Conservation (phyloP, 2,329 filamentous ascomycete species). For the Xylogone sp. region DNA sequence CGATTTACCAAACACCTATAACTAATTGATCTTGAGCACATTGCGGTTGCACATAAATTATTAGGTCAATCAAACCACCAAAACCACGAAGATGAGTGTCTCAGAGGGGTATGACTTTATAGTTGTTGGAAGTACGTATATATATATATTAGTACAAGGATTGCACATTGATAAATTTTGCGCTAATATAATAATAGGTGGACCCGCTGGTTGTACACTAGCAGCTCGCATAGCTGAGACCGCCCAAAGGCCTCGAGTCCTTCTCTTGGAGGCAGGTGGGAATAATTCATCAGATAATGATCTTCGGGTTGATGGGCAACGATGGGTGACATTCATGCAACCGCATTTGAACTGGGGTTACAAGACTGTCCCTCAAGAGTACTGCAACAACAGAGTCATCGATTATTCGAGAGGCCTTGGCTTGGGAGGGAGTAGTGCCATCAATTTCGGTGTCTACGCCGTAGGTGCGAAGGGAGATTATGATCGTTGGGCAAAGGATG, state of each 20-base stretch:
- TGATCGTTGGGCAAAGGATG: constrained; percentile 53
- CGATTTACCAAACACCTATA: too few species aligned
- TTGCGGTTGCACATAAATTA: too few species aligned
- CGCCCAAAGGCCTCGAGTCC: constrained; percentile 43
- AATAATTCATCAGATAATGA: constrained; percentile 42
- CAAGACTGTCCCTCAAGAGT: constrained; percentile 42
- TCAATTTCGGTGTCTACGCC: constrained; percentile 53
- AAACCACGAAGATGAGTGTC: constrained; percentile 9
- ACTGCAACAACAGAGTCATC: constrained; percentile 40
- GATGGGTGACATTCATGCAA: constrained; percentile 39
- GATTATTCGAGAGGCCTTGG: constrained; percentile 48
- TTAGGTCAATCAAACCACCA: too few species aligned
- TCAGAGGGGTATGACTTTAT: constrained; percentile 9
- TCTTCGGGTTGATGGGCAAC: constrained; percentile 52
- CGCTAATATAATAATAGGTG: constrained; percentile 34
- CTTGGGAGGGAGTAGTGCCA: constrained; percentile 47
- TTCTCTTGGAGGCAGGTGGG: constrained; percentile 58
- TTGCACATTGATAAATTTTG: background rate
- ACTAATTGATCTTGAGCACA: too few species aligned
- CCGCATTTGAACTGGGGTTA: constrained; percentile 48
- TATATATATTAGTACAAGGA: too few species aligned
- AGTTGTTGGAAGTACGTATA: constrained; percentile 18
- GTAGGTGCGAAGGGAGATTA: constrained; percentile 57
- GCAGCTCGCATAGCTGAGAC: constrained; percentile 49
- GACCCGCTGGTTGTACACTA: constrained; percentile 54